Evolutionary conservation across 2,329 filamentous ascomycete species (phyloP), one percentile per base, ranked within the genome.

Genomic region (Penicillium sp.): DNA sequence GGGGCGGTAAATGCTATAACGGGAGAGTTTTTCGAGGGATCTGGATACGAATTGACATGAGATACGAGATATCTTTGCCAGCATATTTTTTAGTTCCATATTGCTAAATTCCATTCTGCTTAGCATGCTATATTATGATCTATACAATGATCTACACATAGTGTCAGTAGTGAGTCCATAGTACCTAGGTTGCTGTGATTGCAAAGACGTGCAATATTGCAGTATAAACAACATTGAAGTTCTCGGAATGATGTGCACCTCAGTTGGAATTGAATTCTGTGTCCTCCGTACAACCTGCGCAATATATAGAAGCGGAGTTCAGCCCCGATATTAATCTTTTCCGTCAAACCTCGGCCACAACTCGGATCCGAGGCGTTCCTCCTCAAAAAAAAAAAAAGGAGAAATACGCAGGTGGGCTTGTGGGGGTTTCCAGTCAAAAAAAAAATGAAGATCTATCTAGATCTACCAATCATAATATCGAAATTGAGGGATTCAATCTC

Each of bases 1-100:
- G 63, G 89, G 89, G 44, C 75, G 80, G 72, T 82, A 70, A 68
- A 63, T 49, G 8, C 30, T 19, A 36, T 36, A 9, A 17, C 22
- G 37, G 37, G n/a, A 38, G 31, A 47, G 26, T 16, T 14, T 14
- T 28, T 30, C 22, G 28, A 44, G 31, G 38, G 44, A 47, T 19
- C 46, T 46, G 47, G 57, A 59, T 41, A 66, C 55, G 64, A 62
- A 41, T 58, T 61, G 47, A 59, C 58, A 66, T 56, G 61, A 66
- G 53, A 58, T 61, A 45, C 57, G 61, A 66, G 53, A 58, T 61
- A 45, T 62, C 43, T 53, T 60, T 55, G 53, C 58, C 55, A 58
- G 56, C 51, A 54, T 46, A 53, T 52, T 53, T 55, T 45, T 35
- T 38, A 53, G 50, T 55, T 47, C 12, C 31, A 50, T 44, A 17